Conservation (phyloP, 176 grass and related monocot species). For the Triticum monococcum region DNA sequence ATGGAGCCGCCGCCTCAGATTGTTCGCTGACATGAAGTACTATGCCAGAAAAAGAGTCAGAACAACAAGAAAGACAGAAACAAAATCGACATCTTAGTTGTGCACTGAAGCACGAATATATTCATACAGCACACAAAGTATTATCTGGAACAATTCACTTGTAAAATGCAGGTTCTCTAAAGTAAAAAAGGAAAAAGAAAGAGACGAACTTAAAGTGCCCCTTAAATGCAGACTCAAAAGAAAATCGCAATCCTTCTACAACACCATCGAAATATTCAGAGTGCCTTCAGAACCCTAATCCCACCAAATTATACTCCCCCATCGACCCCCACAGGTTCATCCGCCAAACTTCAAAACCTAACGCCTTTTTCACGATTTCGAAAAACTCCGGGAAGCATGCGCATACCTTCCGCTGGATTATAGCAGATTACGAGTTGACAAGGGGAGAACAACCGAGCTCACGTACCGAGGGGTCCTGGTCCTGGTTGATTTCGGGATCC, state of each 20-base stretch:
- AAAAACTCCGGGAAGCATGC: neutral
- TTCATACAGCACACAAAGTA: neutral
- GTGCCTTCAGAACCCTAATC: neutral
- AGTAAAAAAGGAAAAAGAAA: neutral
- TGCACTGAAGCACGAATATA: neutral
- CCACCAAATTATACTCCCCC: neutral
- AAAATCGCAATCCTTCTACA: neutral
- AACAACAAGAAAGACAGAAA: neutral
- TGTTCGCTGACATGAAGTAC: constrained; percentile 53
- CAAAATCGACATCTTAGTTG: neutral
- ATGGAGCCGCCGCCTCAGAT: constrained; percentile 72
- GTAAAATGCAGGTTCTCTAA: neutral
- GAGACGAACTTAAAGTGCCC: neutral
- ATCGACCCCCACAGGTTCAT: neutral
- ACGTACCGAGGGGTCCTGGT: constrained; percentile 3
- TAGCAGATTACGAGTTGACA: neutral
- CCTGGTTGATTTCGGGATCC: neutral
- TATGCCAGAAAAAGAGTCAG: neutral
- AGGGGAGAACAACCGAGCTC: neutral
- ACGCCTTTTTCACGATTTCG: neutral
- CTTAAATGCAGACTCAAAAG: neutral
- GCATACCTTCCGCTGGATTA: neutral
- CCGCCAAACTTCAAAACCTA: constrained; percentile 2
- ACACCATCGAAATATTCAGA: neutral
- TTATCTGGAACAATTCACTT: neutral